Base-by-base conservation (phyloP, 2,329 filamentous ascomycete genomes). In the Aspergillus carbonarius region DNA sequence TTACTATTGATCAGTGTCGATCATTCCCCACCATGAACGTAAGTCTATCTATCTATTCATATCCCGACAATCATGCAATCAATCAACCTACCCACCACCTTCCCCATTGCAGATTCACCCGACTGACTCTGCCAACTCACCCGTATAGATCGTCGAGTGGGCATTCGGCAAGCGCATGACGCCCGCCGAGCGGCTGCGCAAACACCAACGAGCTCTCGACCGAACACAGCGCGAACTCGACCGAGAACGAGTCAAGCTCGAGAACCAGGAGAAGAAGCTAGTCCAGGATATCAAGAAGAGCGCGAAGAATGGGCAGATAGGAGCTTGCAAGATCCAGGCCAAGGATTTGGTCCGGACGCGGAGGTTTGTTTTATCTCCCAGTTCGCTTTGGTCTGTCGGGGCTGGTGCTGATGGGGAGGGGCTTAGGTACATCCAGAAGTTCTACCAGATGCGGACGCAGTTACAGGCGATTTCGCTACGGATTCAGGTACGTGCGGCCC, bases 111-210 rank as follows among this genome's bases (percentile, higher is more conserved):
- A 23, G 46, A 17, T 42, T 42, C 15, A 12, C 20, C 23, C 27
- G n/a, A 44, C 23, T 10, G 5, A 37, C 15, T 13, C 35, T 25
- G 54, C 58, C 67, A 60, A 68, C 56, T 57, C 52, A 2, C 34
- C 15, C 23, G 1, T 7, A n/a, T 69, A 97, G 91, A 91, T 98
- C 74, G 85, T 99, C 62, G 95, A 99, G 85, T 99, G 95, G 93
- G 93, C 93, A 39, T 99, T 99, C 74, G 95, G 95, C 67, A 98
- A 97, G 85, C 95, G 95, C 78, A 96, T 98, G 86, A 99, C 95
- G 82, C 93, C 95, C 4, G 92, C 92, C 60, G 80, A 82, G 72
- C 78, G 79, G 66, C 73, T 82, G 63, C 79, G 80, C 67, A 82
- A 82, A 83, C 96, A 99, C 78, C 95, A 98, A 80, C 87, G 95